Evolutionary conservation across 164 flowering plant genomes (phyloP), one percentile per base, ranked within the genome.

Genomic region (Magnolia kwangsiensis): DNA sequence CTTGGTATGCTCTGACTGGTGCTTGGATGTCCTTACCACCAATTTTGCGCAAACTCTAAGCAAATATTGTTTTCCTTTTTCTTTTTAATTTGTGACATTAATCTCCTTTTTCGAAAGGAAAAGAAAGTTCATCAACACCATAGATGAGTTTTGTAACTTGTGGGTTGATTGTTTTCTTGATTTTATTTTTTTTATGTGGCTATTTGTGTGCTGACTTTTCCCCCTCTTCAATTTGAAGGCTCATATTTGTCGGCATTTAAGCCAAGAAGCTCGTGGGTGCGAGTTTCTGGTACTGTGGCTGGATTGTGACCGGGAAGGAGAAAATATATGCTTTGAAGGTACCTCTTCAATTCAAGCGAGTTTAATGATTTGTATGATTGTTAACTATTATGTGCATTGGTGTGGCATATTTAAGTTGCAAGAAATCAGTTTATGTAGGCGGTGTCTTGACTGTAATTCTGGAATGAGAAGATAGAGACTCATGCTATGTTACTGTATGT

Each of bases 261-360:
- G 87, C 76, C 98, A 90, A 83, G 99, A 93, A 87, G 98, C 97
- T 78, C 92, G 90, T 74, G 95, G 93, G 72, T 93, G 93, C 78
- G 79, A 84, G 80, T 78, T 89, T 82, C 81, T 96, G 80, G 95
- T 96, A 51, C 78, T 96, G 76, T 96, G 99, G 99, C 79, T 96
- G 82, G 99, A 96, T 80, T 96, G 99, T 80, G 99, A 96, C 67
- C 98, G 99, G 67, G 99, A 96, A 86, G 99, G 99, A 79, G 98
- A 93, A 84, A 96, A 93, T 79, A 96, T 96, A 83, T 96, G 98
- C 76, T 96, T 91, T 90, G 99, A 96, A 92, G 99, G 99, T 94
- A 88, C 45, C 45, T 37, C 45, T 37, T 37, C 45, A 37, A 37
- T 37, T 37, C 45, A 37, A 37, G 45, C 45, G 45, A 37, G 45